A percentile compares a stretch with the other conserved stretches of the same genome.
phyloP scores from a whole-genome alignment of 192 early-diverging fungal species.

The Nowakowskiella sp. region DNA sequence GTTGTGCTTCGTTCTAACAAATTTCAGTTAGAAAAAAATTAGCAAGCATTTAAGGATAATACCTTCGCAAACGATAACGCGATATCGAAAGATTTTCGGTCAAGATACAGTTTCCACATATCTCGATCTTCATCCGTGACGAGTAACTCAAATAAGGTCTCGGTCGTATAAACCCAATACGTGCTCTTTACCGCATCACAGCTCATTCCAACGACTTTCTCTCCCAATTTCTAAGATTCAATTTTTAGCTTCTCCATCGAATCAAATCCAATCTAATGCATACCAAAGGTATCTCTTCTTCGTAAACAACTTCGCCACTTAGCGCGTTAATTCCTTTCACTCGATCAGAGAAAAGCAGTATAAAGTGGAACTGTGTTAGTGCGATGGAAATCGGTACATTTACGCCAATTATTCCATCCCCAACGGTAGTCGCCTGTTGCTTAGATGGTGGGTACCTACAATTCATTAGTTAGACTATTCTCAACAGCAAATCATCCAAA shows the following conservation, averaged over 20 bases:
- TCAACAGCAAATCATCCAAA: not conserved
- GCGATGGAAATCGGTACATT: conserved; percentile 69
- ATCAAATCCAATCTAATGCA: not conserved
- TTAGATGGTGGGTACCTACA: conserved; percentile 2
- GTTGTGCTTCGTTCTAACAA: conserved; percentile 39
- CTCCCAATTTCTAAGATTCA: conserved; percentile 50
- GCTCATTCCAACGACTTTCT: conserved; percentile 57
- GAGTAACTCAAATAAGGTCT: conserved; percentile 79
- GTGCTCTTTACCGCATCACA: conserved; percentile 75
- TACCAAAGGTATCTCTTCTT: conserved; percentile 70
- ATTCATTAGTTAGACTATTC: conserved; percentile 8
- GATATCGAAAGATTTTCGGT: conserved; percentile 70
- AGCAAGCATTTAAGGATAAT: conserved; percentile 11
- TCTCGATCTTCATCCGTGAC: conserved; percentile 89
- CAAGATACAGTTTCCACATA: conserved; percentile 85
- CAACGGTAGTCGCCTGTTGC: not conserved
- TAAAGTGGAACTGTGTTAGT: conserved; percentile 82
- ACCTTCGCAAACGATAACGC: conserved; percentile 75
- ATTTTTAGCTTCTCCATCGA: too few relatives aligned
- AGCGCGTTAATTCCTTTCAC: conserved; percentile 72
- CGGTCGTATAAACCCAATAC: conserved; percentile 86
- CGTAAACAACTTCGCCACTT: conserved; percentile 74
- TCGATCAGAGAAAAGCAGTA: conserved; percentile 72
- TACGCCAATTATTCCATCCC: conserved; percentile 6
- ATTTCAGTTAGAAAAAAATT: not conserved